Base-by-base conservation (phyloP, 306 rosid species). In the Argentina anserina region DNA sequence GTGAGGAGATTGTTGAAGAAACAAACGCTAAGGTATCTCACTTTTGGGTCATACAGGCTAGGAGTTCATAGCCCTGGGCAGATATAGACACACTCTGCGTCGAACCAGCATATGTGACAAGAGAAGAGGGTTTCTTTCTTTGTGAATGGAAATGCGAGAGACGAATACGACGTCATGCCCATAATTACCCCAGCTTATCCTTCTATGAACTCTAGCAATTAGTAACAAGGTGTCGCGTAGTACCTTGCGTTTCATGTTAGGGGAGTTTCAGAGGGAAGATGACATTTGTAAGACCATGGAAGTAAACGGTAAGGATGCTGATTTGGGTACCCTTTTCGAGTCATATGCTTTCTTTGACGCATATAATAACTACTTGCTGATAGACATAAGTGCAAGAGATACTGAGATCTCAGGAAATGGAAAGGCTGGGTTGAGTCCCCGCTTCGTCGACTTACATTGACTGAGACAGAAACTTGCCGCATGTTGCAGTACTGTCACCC, bases 41-140 rank as follows among this genome's bases (percentile, higher is more conserved):
- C 97, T 41, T 93, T 87, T 73, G 97, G 98, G 59, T 93, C 98
- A 59, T 93, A 90, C 77, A 86, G 97, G 40, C 83, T 93, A 33
- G 98, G 97, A 94, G 98, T 93, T 66, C 97, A 94, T 85, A 90
- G 97, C 63, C 98, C 97, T 49, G 97, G 98, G 96, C 98, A 33
- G 96, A 94, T 78, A 91, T 91, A 65, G 98, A 94, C 73, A 91
- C 97, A 33, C 97, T 94, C 23, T 94, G 98, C 67, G 96, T 94
- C 73, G 98, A 96, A 49, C 98, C 98, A 50, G 91, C 90, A 84
- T 88, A 91, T 75, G 98, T 96, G 75, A 77, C 90, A 52, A 85
- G 98, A 85, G 96, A 94, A 50, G 98, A 91, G 39, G 97, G 89
- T 86, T 91, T 93, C 81, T 93, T n/a, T n/a, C n/a, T n/a, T n/a